Conservation (phyloP, 495 filamentous ascomycete species). For the Ascobolus immersus region DNA sequence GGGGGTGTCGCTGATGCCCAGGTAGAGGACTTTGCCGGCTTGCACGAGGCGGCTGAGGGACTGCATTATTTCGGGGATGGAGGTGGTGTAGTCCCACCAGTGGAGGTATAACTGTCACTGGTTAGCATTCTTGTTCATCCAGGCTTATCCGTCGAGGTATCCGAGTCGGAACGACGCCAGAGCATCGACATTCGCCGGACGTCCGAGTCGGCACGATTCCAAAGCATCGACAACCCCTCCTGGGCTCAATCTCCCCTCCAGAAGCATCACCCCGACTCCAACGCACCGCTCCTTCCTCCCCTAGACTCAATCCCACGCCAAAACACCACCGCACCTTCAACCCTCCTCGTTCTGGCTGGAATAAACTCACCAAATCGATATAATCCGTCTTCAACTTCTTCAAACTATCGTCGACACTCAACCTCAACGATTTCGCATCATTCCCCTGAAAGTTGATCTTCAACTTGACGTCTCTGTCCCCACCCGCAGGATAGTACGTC, state of each 20-base stretch:
- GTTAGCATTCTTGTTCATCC: conserved; percentile 2
- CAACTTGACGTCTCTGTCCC: conserved; percentile 24
- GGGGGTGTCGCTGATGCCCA: conserved; percentile 41
- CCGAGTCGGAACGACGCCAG: too few relatives aligned
- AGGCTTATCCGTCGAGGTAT: too few relatives aligned
- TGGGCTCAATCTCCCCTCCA: too few relatives aligned
- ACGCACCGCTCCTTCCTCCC: too few relatives aligned
- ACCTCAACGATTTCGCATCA: conserved; percentile 29
- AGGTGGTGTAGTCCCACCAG: conserved; percentile 40
- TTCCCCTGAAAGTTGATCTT: conserved; percentile 35
- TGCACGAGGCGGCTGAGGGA: conserved; percentile 32
- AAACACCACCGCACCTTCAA: conserved; percentile 18
- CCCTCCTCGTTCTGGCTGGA: not conserved
- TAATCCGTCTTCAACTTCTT: conserved; percentile 38
- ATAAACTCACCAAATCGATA: conserved; percentile 29
- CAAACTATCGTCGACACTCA: conserved; percentile 28
- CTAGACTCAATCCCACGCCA: too few relatives aligned
- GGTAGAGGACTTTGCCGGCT: conserved; percentile 41
- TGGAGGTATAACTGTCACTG: conserved; percentile 26
- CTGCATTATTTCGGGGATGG: conserved; percentile 46
- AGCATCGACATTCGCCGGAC: too few relatives aligned
- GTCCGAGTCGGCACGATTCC: too few relatives aligned
- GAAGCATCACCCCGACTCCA: too few relatives aligned
- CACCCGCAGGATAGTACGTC: conserved; percentile 19
- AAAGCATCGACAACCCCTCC: too few relatives aligned